phyloP scores from a whole-genome alignment of 345 rosid genomes.

The Brassica nigra region DNA sequence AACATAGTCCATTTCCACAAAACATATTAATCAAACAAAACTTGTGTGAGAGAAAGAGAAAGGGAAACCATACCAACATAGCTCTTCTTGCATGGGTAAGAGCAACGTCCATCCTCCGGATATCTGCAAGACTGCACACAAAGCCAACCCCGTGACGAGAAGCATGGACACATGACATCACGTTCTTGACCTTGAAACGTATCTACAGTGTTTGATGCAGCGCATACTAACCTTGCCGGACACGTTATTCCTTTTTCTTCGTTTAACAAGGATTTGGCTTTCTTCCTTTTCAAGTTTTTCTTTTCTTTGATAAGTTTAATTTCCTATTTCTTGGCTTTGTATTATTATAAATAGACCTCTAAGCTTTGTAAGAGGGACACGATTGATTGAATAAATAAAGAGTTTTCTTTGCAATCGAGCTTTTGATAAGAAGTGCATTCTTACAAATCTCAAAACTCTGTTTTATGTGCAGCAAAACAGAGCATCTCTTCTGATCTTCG shows the following conservation, averaged over 20 bases:
- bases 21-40: conserved; percentile 36
- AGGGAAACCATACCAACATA: conserved; percentile 55
- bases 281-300: background rate
- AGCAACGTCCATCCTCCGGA: too few species aligned
- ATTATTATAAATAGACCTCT: background rate
- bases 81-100: background rate
- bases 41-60: background rate
- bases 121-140: too few species aligned
- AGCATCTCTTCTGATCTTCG: too few species aligned
- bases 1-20: conserved; percentile 81
- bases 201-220: background rate
- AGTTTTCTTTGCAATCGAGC: background rate
- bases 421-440: background rate
- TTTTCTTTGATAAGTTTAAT: background rate
- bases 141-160: too few species aligned
- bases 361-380: background rate
- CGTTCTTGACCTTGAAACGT: too few species aligned
- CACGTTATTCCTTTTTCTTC: background rate
- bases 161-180: too few species aligned
- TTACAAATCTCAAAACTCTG: too few species aligned
- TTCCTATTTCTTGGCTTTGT: background rate
- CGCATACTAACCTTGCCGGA: background rate
- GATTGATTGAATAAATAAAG: background rate
- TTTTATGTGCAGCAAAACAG: too few species aligned
- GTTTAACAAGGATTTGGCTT: background rate